A percentile compares a stretch with the other conserved stretches of the same genome.
These are phyloP conservation scores for Rhizopus delemar DNA, from an alignment of 371 early-diverging fungal species.

Conservation along the genomic window DNA sequence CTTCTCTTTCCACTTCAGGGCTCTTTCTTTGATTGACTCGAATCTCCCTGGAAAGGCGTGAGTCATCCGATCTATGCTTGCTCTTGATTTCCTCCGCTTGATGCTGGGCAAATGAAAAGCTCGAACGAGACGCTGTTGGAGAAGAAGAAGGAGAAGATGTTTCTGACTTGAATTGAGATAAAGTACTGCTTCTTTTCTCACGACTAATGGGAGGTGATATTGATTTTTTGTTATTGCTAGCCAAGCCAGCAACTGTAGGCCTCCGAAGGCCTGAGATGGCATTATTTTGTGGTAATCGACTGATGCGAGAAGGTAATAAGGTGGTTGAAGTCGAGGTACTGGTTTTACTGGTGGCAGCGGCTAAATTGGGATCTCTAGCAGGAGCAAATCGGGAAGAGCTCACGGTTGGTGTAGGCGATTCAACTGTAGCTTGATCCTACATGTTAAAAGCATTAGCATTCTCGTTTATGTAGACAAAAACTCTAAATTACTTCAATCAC, in stretches of 20 bases:
- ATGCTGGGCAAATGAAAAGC: neutral
- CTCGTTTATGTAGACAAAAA: neutral
- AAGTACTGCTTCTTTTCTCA: conserved; percentile 17
- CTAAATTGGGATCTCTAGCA: conserved; percentile 28
- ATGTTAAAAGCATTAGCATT: conserved; percentile 2
- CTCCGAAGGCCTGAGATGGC: conserved; percentile 4
- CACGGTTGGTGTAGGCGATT: conserved; percentile 2
- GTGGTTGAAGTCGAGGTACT: conserved; percentile 33
- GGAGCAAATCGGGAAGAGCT: conserved; percentile 27
- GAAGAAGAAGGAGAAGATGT: conserved; percentile 11
- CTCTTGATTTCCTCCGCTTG: conserved; percentile 4
- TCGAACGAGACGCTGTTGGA: conserved; percentile 8
- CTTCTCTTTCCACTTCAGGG: conserved; percentile 21
- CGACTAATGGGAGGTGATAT: conserved; percentile 19
- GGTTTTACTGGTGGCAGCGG: conserved; percentile 18
- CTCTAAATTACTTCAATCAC: conserved; percentile 19
- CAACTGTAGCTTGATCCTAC: neutral
- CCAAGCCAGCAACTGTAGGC: conserved; percentile 2
- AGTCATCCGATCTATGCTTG: too few species aligned
- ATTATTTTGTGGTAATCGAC: conserved; percentile 20
- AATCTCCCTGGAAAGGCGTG: too few species aligned
- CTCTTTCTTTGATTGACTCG: conserved; percentile 4
- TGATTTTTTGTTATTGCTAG: conserved; percentile 5
- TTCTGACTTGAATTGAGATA: conserved; percentile 1
- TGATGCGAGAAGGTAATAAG: conserved; percentile 30